Evolutionary conservation across 768 basidiomycete species (phyloP).

Genomic region (Cystofilobasidium bisporidii): DNA sequence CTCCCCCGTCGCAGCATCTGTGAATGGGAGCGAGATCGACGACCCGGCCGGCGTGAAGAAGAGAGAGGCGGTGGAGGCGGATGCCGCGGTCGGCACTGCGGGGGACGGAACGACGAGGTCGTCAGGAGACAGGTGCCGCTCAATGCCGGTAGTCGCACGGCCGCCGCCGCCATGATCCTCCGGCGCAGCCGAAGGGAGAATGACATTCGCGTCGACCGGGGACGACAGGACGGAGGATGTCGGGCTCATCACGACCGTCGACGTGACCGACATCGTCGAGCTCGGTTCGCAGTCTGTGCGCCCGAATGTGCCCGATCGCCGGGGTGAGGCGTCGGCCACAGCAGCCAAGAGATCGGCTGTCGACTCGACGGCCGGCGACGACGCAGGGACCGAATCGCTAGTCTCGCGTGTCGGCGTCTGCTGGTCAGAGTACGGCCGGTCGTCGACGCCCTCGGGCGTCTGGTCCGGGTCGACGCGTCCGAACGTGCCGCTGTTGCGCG

Average conservation of each 20-base stretch:
- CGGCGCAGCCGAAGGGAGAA: too few species aligned
- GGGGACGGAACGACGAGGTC: too few species aligned
- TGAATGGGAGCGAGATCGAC: background rate
- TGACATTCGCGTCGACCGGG: too few species aligned
- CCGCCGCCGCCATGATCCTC: too few species aligned
- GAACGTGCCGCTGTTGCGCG: constrained; percentile 6
- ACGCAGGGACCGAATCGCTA: background rate
- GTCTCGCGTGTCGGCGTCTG: background rate
- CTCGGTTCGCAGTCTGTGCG: too few species aligned
- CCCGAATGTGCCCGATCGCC: background rate
- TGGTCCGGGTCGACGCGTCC: background rate
- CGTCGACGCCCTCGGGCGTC: background rate
- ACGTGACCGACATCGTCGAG: too few species aligned
- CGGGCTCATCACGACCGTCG: too few species aligned
- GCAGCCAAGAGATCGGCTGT: background rate
- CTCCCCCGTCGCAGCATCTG: too few species aligned
- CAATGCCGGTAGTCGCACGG: too few species aligned
- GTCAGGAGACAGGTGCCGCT: background rate
- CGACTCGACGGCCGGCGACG: background rate
- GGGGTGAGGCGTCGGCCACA: background rate
- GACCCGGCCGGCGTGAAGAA: background rate
- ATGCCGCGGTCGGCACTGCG: background rate
- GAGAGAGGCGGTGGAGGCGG: background rate
- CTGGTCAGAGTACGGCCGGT: background rate
- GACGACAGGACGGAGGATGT: too few species aligned